Percentiles rank a stretch among this genome's conserved stretches.
Conservation (phyloP, 73 alveolate genomes). For the Blepharisma stoltei region DNA sequence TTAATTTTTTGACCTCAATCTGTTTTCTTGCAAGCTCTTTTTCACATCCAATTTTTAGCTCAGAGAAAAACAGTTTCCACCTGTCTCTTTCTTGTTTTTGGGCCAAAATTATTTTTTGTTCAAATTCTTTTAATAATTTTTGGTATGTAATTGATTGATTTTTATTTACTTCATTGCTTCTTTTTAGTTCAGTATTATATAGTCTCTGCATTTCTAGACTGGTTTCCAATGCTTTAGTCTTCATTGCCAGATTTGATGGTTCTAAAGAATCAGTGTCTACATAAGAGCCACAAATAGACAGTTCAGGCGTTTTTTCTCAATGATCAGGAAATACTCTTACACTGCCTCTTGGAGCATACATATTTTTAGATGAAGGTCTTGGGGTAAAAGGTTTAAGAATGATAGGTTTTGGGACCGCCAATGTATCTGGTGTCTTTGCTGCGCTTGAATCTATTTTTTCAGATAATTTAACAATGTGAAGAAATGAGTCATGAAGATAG, state of each 20-base stretch:
- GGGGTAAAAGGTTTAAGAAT: no score
- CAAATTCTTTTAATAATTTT: neutral
- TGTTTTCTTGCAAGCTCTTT: conserved; percentile 18
- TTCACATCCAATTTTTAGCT: neutral
- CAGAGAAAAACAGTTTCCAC: neutral
- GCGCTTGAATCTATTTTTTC: conserved; percentile 13
- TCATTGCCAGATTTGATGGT: no score
- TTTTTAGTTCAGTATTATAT: conserved; percentile 2
- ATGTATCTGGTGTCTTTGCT: neutral
- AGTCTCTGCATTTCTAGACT: conserved; percentile 15
- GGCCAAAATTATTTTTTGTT: neutral
- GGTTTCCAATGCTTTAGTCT: neutral
- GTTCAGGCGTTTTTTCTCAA: no score
- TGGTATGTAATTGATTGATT: neutral
- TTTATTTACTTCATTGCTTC: conserved; percentile 3
- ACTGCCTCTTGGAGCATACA: no score
- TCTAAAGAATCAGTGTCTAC: no score
- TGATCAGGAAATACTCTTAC: no score
- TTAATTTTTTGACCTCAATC: neutral
- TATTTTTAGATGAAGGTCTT: no score
- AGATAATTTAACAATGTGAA: neutral
- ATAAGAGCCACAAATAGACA: no score
- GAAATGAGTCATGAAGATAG: conserved; percentile 3
- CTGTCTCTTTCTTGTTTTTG: conserved; percentile 6
- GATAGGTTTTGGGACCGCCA: neutral